Evolutionary conservation across 2,329 filamentous ascomycete species (phyloP), one percentile per base, ranked within the genome.

Genomic region (Colletotrichum limetticola): DNA sequence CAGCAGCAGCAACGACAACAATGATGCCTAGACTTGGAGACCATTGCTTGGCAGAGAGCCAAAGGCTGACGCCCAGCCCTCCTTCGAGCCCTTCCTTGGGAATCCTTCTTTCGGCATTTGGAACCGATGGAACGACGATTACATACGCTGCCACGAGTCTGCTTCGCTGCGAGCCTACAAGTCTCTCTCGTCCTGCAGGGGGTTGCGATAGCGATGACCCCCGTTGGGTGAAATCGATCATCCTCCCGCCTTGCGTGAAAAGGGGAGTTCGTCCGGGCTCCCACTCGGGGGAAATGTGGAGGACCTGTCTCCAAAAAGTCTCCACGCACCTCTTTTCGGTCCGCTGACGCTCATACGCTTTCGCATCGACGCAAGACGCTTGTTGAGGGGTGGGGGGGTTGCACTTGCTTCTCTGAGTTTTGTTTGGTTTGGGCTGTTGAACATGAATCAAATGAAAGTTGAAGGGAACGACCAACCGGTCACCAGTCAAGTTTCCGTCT

Each of bases 241-340:
- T 61, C 71, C 46, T 73, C 71, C 66, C 66, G 56, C 56, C 28
- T 72, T 73, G 61, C 60, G 71, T 61, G 66, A 71, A 73, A 72
- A 73, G 66, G 66, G 71, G 67, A 73, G 71, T 61, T 70, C 66
- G 49, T 66, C 71, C 71, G 71, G 70, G 71, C 71, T 71, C 55
- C 66, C 71, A 66, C 67, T 73, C 71, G 71, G 71, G 67, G 71
- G 57, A 71, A 73, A 73, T 61, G 71, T 66, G 71, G 71, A 73
- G 68, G 69, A 30, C 19, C 19, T n/a, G 19, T 49, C 42, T 49
- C 42, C 42, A 28, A 42, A 42, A 42, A 42, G 66, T 66, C 71
- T 53, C 66, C 70, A 69, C 70, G 66, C 59, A 42, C 37, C 42
- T 49, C 42, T 49, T 49, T 55, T 19, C 61, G 66, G 56, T 70